Base-by-base conservation (phyloP, 306 rosid species). In the Fragaria iinumae region DNA sequence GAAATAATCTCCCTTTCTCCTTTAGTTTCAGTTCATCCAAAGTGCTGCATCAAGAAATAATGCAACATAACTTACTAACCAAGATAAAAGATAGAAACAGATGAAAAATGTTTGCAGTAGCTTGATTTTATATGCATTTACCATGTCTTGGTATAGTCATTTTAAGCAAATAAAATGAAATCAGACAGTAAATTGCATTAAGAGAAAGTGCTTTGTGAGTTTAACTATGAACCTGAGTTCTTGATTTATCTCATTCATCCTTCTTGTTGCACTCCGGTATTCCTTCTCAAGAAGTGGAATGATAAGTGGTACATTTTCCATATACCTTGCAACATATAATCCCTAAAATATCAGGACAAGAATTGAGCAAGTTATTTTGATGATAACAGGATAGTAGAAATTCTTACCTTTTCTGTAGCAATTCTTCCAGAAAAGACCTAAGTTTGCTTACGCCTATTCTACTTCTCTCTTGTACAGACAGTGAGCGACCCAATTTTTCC, bases 211-310 rank as follows among this genome's bases (percentile, higher is more conserved):
- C 20, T 44, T 20, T 36, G 32, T 8, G 17, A 74, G 80, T 52
- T 29, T 11, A 62, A 62, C 44, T 34, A 7, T 14, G 69, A 32
- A 95, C 99, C 97, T 95, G 87, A 95, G 86, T 83, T 95, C 97
- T 76, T 86, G 96, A 86, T 82, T 81, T 80, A 95, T 86, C 65
- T 92, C 99, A 80, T 84, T 84, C 85, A 89, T 78, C 76, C 83
- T 92, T 84, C 92, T 88, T 73, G 91, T 87, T 66, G 88, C 87
- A 79, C 88, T 88, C 44, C 93, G 85, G 81, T 87, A 78, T 90
- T 95, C 97, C 92, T 92, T 95, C 84, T 95, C 99, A 68, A 95
- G 99, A 83, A 95, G 99, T 59, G 99, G 97, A 84, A 95, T 84
- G 85, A 95, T 92, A 82, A 88, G 74, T 21, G 97, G 99, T 52